Base-by-base conservation (phyloP, 2,329 filamentous ascomycete species). In the Calonectria hawksworthii region DNA sequence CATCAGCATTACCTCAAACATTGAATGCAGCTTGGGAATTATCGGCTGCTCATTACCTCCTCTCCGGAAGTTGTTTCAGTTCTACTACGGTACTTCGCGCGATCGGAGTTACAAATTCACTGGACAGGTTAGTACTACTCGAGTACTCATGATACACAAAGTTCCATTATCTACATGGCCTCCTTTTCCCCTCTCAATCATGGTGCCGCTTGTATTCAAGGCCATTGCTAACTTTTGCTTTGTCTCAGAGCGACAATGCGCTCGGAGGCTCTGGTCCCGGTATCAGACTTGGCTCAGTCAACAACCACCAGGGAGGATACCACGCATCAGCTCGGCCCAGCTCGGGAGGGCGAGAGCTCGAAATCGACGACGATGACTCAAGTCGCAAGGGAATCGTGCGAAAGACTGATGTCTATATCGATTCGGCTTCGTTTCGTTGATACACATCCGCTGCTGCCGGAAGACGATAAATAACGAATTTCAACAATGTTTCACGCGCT, bases 281-380 rank as follows among this genome's bases (percentile, higher is more conserved):
- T 26, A 63, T 63, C 56, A 63, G 36, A 21, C 56, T 63, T 9
- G 56, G 56, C 14, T 63, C 56, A 2, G 23, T 63, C 34, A 63
- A 63, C 16, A 38, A 38, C 34, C 56, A 63, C 56, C 44, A 13
- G 11, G 56, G n/a, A 10, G 36, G 34, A 28, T 63, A 63, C 16
- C 34, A 63, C 11, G 56, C 56, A 44, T 28, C 56, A 41, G 34
- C 56, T 30, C 56, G n/a, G 8, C 56, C 56, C 14, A 63, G 30
- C 23, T 63, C 56, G 23, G 56, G 36, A 13, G 56, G 34, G n/a
- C 26, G 56, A 30, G 56, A 63, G 5, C 14, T 26, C 23, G 56
- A 63, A 63, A 63, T 50, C n/a, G 61, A 65, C 26, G 61, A 65
- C 28, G 61, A 65, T 13, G 28, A 50, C 26, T 65, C 61, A 11